Evolutionary conservation across 2,329 filamentous ascomycete species (phyloP).

Genomic region (Neofusicoccum kwambonambiense): DNA sequence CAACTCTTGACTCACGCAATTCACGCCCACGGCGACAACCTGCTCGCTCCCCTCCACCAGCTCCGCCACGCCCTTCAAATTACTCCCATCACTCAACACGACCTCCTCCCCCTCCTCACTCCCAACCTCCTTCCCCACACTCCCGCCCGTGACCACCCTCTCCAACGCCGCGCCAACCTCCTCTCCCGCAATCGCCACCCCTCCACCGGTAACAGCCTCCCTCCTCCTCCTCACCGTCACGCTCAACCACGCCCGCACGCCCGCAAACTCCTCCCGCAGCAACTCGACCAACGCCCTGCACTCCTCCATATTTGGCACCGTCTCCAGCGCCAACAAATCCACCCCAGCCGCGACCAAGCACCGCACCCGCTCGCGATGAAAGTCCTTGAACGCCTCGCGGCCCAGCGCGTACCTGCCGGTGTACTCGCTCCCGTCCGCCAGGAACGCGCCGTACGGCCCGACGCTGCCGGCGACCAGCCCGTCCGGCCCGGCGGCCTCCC

Average conservation of each 20-base stretch:
- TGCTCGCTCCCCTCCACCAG: constrained; percentile 30
- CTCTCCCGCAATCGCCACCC: neutral
- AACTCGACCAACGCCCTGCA: constrained; percentile 40
- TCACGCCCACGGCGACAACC: constrained; percentile 46
- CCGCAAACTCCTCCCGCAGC: constrained; percentile 36
- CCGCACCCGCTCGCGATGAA: constrained; percentile 45
- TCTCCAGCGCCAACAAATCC: constrained; percentile 47
- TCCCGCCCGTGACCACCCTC: neutral
- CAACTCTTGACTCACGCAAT: constrained; percentile 42
- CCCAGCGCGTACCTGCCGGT: constrained; percentile 41
- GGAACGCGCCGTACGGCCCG: constrained; percentile 49
- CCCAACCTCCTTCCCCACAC: neutral
- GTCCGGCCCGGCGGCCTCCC: neutral
- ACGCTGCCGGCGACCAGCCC: constrained; percentile 45
- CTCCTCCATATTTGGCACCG: constrained; percentile 44
- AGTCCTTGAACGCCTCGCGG: constrained; percentile 36
- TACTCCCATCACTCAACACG: constrained; percentile 44
- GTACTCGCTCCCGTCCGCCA: constrained; percentile 49
- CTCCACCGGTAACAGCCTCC: neutral
- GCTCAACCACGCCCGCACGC: constrained; percentile 40
- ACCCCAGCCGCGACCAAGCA: constrained; percentile 43
- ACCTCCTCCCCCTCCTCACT: constrained; percentile 25
- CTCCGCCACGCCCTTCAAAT: constrained; percentile 31
- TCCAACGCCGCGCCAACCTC: neutral
- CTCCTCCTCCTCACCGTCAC: constrained; percentile 35